Evolutionary conservation across 495 filamentous ascomycete genomes (phyloP), one percentile per base, ranked within the genome.

Genomic region (Pyrenula aspistea): DNA sequence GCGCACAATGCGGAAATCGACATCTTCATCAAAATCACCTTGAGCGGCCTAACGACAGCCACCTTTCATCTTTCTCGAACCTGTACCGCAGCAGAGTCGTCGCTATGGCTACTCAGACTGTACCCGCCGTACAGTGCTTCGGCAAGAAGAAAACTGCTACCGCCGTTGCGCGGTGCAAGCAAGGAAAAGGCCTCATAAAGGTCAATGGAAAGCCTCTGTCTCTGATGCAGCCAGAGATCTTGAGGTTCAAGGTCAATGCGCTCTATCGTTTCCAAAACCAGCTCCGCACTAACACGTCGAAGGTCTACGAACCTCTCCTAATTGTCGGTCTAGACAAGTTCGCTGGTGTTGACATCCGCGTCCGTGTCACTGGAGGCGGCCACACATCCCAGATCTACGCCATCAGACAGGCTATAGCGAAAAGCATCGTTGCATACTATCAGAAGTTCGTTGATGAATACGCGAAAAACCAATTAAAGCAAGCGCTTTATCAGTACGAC

Each of bases 371-470:
- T 63, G 93, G 93, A 73, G 93, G 93, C 85, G 93, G 93, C 78
- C 94, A 97, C 82, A 87, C 88, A 59, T 97, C 93, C 22, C 93
- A 97, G 75, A 83, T 98, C 76, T 98, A 97, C 79, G 93, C 93
- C 66, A 89, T 95, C 79, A 91, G 93, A 66, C 93, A 98, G 82
- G 92, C 94, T 62, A 97, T 98, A 74, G 84, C 91, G 76, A 98
- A 98, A 82, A 88, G 86, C 67, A 89, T 95, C 63, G 88, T 98
- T 68, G 91, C 93, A 74, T 98, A 97, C 87, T 97, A 96, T 87
- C 93, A 96, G 83, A 98, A 98, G 81, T 98, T 85, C 79, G 89
- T 98, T 74, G 93, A 98, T 71, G 93, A 98, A 86, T 89, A 97
- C 84, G 86, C 87, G 79, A 98, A 98, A 88, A 98, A 96, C 84